A percentile compares a stretch with the other conserved stretches of the same genome.
Conservation (phyloP, 1,284 basidiomycete genomes). For the Rhodotorula mucilaginosa region DNA sequence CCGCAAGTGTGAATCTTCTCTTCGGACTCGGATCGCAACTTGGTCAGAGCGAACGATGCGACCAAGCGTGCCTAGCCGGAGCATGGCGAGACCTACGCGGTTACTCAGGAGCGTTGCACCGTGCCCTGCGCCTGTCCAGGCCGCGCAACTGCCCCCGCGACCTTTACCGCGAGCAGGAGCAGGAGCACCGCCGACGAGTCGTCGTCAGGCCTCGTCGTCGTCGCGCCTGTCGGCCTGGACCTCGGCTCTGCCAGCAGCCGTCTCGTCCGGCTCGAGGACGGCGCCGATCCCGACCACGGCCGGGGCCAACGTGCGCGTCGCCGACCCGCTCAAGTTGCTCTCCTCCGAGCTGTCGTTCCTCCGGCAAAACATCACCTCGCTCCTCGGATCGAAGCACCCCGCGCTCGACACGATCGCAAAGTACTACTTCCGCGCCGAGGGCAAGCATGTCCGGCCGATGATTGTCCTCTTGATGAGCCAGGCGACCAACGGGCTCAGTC, state of each 20-base stretch:
- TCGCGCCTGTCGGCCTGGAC: conserved; percentile 22
- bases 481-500: conserved; percentile 79
- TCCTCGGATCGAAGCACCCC: conserved; percentile 86
- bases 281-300: conserved; percentile 12
- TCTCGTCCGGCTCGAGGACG: background rate
- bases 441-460: conserved; percentile 84
- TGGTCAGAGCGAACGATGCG: background rate
- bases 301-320: conserved; percentile 9
- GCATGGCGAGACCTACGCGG: background rate
- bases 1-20: background rate
- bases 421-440: conserved; percentile 76
- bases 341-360: conserved; percentile 71
- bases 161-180: background rate
- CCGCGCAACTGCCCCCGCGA: background rate
- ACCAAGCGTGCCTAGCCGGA: background rate
- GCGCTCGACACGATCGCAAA: conserved; percentile 82
- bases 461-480: conserved; percentile 86
- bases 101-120: background rate
- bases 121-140: background rate
- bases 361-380: conserved; percentile 68
- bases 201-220: conserved; percentile 20
- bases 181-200: background rate
- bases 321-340: conserved; percentile 35
- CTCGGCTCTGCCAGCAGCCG: background rate
- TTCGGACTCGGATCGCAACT: background rate